A percentile compares a stretch with the other conserved stretches of the same genome.
Conservation (phyloP, 75 land plant species). For the Pinus tabuliformis region DNA sequence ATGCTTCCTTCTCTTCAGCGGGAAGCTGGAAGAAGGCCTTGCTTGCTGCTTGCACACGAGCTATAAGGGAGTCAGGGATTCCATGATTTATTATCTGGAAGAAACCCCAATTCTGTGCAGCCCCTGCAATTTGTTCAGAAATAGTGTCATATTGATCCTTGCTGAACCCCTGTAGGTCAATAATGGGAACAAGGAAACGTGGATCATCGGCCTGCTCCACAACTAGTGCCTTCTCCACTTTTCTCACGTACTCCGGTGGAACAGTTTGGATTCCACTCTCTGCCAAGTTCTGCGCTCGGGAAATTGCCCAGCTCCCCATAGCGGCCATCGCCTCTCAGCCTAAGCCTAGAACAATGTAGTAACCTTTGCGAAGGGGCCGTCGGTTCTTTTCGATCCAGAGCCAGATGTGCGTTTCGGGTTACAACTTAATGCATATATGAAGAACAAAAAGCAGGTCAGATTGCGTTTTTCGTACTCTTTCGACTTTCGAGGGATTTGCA, state of each 20-base stretch:
- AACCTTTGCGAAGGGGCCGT: no score
- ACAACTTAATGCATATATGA: no score
- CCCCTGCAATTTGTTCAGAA: not conserved
- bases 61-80: not conserved
- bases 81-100: conserved; percentile 3
- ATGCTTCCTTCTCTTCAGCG: not conserved
- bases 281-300: not conserved
- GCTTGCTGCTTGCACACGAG: no score
- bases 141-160: not conserved
- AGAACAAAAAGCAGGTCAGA: no score
- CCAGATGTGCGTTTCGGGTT: no score
- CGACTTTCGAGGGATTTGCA: no score
- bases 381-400: no score
- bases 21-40: not conserved
- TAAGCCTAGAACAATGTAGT: no score
- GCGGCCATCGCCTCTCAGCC: not conserved
- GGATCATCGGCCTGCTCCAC: not conserved
- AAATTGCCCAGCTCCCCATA: not conserved
- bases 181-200: not conserved
- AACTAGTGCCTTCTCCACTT: not conserved
- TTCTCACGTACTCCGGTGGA: not conserved
- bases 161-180: no score
- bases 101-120: conserved; percentile 9
- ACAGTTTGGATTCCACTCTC: not conserved
- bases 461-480: no score